Conservation (phyloP, 1,284 basidiomycete genomes). For the Gymnopus androsaceus region DNA sequence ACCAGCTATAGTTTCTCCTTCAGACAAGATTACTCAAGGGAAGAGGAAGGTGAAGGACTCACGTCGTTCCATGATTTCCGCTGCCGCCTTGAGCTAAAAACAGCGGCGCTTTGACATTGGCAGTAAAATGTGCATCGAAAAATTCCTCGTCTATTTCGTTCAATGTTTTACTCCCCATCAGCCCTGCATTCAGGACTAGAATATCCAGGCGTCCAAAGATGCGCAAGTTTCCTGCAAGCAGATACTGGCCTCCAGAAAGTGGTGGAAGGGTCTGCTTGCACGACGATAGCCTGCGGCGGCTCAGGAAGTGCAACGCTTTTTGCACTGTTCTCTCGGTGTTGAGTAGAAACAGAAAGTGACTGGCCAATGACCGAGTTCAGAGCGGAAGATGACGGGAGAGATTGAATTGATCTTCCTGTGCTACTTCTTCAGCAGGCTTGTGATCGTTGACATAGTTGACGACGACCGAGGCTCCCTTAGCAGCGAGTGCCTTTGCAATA, state of each 20-base stretch:
- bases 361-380: not conserved
- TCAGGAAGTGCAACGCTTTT: slow-evolving; percentile 44
- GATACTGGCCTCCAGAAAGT: slow-evolving; percentile 41
- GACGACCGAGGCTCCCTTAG: slow-evolving; percentile 58
- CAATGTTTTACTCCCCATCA: slow-evolving; percentile 50
- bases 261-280: slow-evolving; percentile 53
- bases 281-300: slow-evolving; percentile 44
- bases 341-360: not conserved
- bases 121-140: slow-evolving; percentile 50
- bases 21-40: not conserved
- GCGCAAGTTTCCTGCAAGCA: slow-evolving; percentile 49
- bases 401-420: slow-evolving; percentile 24
- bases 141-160: slow-evolving; percentile 50
- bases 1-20: slow-evolving; percentile 34
- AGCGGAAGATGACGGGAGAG: not conserved
- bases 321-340: not conserved
- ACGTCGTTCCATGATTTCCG: slow-evolving; percentile 45
- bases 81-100: slow-evolving; percentile 54
- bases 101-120: slow-evolving; percentile 59
- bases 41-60: slow-evolving; percentile 21
- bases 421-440: slow-evolving; percentile 46
- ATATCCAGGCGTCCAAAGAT: slow-evolving; percentile 56
- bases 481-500: slow-evolving; percentile 52
- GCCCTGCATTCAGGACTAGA: slow-evolving; percentile 55
- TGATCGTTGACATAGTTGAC: slow-evolving; percentile 52